These are phyloP conservation scores for Neospermospora avenae DNA, from an alignment of 2,329 filamentous ascomycete genomes.

Conservation along the genomic window DNA sequence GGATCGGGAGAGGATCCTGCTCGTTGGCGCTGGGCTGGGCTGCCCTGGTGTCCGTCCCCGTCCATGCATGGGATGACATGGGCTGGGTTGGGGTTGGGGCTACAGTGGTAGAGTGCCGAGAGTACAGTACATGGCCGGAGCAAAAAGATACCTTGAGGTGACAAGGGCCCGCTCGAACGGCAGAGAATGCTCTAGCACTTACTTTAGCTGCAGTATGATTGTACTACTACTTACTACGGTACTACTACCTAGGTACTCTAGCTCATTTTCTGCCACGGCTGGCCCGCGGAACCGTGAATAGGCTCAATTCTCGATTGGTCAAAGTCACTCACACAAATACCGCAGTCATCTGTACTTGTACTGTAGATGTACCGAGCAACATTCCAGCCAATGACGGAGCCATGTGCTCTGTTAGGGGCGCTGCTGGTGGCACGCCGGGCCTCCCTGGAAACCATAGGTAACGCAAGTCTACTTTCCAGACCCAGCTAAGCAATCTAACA, in stretches of 20 bases:
- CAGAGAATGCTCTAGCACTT: too few relatives aligned
- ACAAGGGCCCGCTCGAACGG: too few relatives aligned
- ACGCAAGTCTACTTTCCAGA: not conserved
- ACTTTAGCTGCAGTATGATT: too few relatives aligned
- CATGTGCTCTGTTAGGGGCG: not conserved
- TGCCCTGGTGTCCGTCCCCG: not conserved
- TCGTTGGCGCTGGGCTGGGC: not conserved
- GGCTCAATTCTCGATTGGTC: too few relatives aligned
- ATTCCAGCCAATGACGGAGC: not conserved
- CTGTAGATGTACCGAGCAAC: not conserved
- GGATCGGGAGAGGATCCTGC: not conserved
- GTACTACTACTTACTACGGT: too few relatives aligned
- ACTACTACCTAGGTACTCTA: too few relatives aligned
- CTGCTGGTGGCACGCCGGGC: not conserved
- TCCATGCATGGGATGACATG: not conserved
- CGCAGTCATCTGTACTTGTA: too few relatives aligned
- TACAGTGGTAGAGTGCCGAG: too few relatives aligned
- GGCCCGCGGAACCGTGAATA: not conserved
- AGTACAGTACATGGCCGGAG: not conserved
- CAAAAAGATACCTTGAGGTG: too few relatives aligned
- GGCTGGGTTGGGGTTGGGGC: too few relatives aligned
- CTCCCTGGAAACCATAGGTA: not conserved
- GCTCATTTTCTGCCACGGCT: too few relatives aligned
- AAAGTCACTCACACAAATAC: too few relatives aligned
- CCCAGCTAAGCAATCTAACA: conserved; percentile 1